Evolutionary conservation across 2,329 filamentous ascomycete genomes (phyloP), one percentile per base, ranked within the genome.

Genomic region (Chaetomiaceae sp.): DNA sequence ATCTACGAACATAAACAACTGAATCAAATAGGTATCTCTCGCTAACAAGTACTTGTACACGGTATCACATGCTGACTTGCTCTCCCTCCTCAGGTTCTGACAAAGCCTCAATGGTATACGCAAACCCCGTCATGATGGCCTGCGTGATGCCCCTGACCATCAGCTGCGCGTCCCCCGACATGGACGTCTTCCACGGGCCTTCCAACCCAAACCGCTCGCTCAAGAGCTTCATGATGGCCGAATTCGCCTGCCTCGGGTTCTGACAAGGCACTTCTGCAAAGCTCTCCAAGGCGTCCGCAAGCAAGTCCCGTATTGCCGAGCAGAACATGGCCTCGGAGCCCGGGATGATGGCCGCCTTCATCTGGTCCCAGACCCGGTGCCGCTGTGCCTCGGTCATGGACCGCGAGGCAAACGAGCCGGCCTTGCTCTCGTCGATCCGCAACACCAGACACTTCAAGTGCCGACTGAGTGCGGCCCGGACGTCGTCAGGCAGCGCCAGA

Each of bases 251-350:
- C 4, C 46, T 45, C 17, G 53, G 46, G 12, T n/a, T 57, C 17
- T 54, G 53, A 1, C 55, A 59, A 3, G 52, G 56, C 23, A 63
- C 53, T 15, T 59, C 55, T 33, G 54, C 36, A 46, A 61, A 65
- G 22, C 36, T 55, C 1, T 59, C 56, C 15, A 65, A 27, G 2
- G 60, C 43, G 4, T 59, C 53, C 4, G 29, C 33, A 19, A 65
- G 22, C 27, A 62, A 6, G n/a, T 47, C 47, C 17, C 43, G 51
- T 2, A 65, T 52, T 0, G 46, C 27, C 5, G 29, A 22, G 43
- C 62, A 62, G 36, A 64, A 63, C 50, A 64, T 65, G 22, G 42
- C 48, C 20, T 54, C 39, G 6, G 61, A 59, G 2, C 55, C 61
- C 2, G 59, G 61, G 15, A 46, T 51, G 39, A 66, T 61, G 19